A percentile compares a stretch with the other conserved stretches of the same genome.
Conservation (phyloP, 2,329 filamentous ascomycete genomes). For the Claviceps spartinae region DNA sequence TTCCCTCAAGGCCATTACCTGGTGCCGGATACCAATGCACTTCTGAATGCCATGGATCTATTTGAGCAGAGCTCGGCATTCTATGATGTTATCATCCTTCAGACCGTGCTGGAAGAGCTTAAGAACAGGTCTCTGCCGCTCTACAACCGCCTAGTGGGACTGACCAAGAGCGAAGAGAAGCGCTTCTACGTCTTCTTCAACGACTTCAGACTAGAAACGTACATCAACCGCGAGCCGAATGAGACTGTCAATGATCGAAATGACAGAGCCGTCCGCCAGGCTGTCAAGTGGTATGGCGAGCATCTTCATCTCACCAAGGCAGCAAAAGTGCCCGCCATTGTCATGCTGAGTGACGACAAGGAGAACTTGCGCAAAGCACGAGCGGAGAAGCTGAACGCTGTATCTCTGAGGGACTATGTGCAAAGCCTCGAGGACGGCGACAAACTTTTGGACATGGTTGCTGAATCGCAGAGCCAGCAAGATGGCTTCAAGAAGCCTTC, state of each 20-base stretch:
- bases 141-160: slow-evolving; percentile 80
- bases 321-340: slow-evolving; percentile 55
- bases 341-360: slow-evolving; percentile 89
- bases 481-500: slow-evolving; percentile 43
- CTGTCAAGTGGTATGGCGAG: slow-evolving; percentile 79
- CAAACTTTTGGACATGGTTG: slow-evolving; percentile 84
- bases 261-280: slow-evolving; percentile 75
- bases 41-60: slow-evolving; percentile 91
- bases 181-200: slow-evolving; percentile 99
- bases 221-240: slow-evolving; percentile 57
- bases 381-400: slow-evolving; percentile 56
- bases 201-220: slow-evolving; percentile 87
- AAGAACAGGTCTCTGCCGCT: slow-evolving; percentile 86
- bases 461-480: slow-evolving; percentile 57
- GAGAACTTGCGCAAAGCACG: slow-evolving; percentile 76
- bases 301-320: slow-evolving; percentile 58
- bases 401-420: slow-evolving; percentile 67
- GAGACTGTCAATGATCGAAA: slow-evolving; percentile 96
- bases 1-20: slow-evolving; percentile 88
- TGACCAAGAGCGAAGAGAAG: slow-evolving; percentile 94
- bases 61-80: slow-evolving; percentile 88
- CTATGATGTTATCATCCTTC: slow-evolving; percentile 90
- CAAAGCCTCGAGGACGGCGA: slow-evolving; percentile 70
- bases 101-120: slow-evolving; percentile 92
- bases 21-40: slow-evolving; percentile 88